Base-by-base conservation (phyloP, 768 basidiomycete genomes). In the Antrodiella citrinella region DNA sequence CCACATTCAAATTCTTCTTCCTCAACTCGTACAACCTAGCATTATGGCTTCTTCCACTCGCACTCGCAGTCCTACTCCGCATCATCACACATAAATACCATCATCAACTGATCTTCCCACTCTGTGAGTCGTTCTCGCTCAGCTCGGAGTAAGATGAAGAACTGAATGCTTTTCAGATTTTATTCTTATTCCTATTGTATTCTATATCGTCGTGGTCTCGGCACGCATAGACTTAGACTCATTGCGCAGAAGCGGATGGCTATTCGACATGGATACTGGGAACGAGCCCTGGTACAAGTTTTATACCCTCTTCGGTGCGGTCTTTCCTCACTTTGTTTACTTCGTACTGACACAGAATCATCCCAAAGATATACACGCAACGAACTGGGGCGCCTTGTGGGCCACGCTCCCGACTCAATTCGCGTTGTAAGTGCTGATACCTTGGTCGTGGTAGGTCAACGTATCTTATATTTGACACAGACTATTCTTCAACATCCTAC, bases 381-480 rank as follows among this genome's bases (percentile, higher is more conserved):
- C 87, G 12, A 70, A 69, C 18, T 90, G 81, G 69, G 67, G 61
- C 3, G 80, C 85, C 0, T 71, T 99, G 25, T 84, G 85, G 81
- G 68, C 77, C 1, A 94, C 91, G 0, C 68, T 99, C 60, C 94
- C 95, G 3, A 98, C 94, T 1, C 95, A 98, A 62, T 80, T 97
- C 51, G 95, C 95, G 3, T 65, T 99, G 81, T 86, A 53, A 61
- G 88, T 69, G 58, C 67, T 63, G 48, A 60, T 56, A n/a, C n/a
- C n/a, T n/a, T n/a, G n/a, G n/a, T n/a, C n/a, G n/a, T 42, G 53
- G 63, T 26, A 53, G 39, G 64, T 67, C 47, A 63, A 15, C 60
- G 62, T 11, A 19, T 11, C n/a, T n/a, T n/a, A n/a, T n/a, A n/a
- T n/a, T n/a, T n/a, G n/a, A n/a, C 35, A 11, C 44, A 87, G 86